Evolutionary conservation across 176 grass and related monocot genomes (phyloP).

Genomic region (Canna indica): DNA sequence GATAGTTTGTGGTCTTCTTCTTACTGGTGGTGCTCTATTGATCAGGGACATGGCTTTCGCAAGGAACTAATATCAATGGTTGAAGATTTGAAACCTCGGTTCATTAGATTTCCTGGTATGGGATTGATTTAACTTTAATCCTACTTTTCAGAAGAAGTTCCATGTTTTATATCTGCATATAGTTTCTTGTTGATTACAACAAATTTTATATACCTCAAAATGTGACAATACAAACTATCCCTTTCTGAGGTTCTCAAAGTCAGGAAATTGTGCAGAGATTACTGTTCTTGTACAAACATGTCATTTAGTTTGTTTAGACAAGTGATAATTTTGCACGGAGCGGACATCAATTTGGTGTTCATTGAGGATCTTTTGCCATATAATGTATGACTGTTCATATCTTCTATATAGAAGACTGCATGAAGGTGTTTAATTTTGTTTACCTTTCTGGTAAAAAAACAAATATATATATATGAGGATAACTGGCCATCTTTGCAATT

Average conservation of each 20-base stretch:
- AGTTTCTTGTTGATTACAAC: not conserved
- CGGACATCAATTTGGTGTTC: too few species aligned
- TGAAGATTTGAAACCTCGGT: constrained; percentile 63
- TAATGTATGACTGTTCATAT: not conserved
- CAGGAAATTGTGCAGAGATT: too few species aligned
- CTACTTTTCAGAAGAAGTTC: constrained; percentile 5
- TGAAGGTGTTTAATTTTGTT: not conserved
- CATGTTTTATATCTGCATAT: not conserved
- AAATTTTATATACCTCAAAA: not conserved
- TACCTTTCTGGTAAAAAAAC: too few species aligned
- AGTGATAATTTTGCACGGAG: too few species aligned
- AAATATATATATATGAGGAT: too few species aligned
- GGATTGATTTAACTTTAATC: constrained; percentile 2
- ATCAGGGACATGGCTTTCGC: constrained; percentile 68
- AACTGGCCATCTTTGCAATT: too few species aligned
- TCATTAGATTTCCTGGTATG: constrained; percentile 81
- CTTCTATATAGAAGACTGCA: not conserved
- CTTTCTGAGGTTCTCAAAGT: too few species aligned
- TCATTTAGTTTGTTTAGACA: too few species aligned
- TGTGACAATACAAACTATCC: not conserved
- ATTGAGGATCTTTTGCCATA: not conserved
- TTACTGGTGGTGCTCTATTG: constrained; percentile 5
- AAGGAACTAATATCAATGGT: constrained; percentile 67
- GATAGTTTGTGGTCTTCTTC: not conserved
- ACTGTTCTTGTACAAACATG: too few species aligned